Base-by-base conservation (phyloP, 2,329 filamentous ascomycete species). In the Botrytis porri region DNA sequence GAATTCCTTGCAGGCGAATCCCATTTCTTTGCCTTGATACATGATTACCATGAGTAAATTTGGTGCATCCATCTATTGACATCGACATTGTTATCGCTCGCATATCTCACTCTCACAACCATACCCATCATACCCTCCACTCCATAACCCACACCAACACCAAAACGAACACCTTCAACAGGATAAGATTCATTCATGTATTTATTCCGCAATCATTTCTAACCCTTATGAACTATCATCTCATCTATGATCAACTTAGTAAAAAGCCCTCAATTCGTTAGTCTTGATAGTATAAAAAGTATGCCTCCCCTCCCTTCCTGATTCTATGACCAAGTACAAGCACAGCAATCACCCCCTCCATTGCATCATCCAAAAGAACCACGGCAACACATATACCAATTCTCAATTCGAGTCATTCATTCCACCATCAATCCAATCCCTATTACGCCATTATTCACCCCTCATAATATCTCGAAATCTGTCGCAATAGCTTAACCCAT, bases 361-460 rank as follows among this genome's bases (percentile, higher is more conserved):
- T n/a, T 43, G 14, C 25, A 39, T 10, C 64, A 67, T 54, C 45
- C 35, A 67, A 67, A 57, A 67, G 39, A n/a, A 54, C 45, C 32
- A 10, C 45, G 54, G 35, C 65, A n/a, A 37, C 48, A 57, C 48
- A 41, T 41, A 41, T 67, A 57, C 48, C 48, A 32, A 57, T 35
- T 54, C 65, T 57, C 48, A n/a, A 25, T 67, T 41, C 25, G 35
- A 57, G 35, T 57, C 37, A 67, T 57, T 67, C 48, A 57, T 57
- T 67, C 35, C 35, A 54, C 18, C 65, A 67, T 39, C 65, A 41
- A 67, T 67, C 65, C 48, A 57, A 67, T 67, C 65, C 65, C 37
- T 29, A 67, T 67, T 57, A 67, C 65, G 65, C 35, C 65, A 67
- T 67, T 67, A 57, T 57, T 20, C 35, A 32, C 64, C 41, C 9